phyloP scores from a whole-genome alignment of 331 rosid species.

The Pyracantha coccinea region DNA sequence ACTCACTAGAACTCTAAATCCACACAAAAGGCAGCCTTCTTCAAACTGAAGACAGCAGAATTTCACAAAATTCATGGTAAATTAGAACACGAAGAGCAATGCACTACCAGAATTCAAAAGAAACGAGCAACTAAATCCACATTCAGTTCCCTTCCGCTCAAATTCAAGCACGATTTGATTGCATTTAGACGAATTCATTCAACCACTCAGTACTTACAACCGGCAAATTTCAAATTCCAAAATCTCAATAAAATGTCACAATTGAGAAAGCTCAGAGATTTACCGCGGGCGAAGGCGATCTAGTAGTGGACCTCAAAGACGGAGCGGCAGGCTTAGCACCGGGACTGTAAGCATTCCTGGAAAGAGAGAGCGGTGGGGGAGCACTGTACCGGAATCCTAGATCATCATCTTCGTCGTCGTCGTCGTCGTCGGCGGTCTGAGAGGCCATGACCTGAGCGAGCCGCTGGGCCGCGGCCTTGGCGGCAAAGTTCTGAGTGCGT shows the following conservation, averaged over 20 bases:
- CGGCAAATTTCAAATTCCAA: neutral
- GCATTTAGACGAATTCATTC: neutral
- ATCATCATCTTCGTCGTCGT: constrained; percentile 56
- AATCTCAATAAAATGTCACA: neutral
- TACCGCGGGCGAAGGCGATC: constrained; percentile 76
- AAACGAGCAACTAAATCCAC: neutral
- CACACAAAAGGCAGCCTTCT: neutral
- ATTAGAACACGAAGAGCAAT: neutral
- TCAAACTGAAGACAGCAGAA: neutral
- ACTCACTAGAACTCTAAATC: neutral
- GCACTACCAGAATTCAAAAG: neutral
- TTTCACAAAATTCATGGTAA: neutral
- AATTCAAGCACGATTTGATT: neutral
- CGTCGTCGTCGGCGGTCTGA: constrained; percentile 62
- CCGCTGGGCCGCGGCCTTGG: constrained; percentile 97
- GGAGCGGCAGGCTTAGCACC: constrained; percentile 31
- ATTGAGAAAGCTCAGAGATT: constrained; percentile 8
- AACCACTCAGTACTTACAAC: neutral
- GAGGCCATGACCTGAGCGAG: constrained; percentile 99
- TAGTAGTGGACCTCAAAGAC: constrained; percentile 17
- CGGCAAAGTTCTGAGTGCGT: constrained; percentile 91
- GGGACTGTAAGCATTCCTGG: constrained; percentile 31
- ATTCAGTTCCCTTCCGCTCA: neutral
- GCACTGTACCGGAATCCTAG: constrained; percentile 84
- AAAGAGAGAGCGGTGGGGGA: constrained; percentile 74